Evolutionary conservation across 371 early-diverging fungal species (phyloP), one percentile per base, ranked within the genome.

Genomic region (Mucor lusitanicus): DNA sequence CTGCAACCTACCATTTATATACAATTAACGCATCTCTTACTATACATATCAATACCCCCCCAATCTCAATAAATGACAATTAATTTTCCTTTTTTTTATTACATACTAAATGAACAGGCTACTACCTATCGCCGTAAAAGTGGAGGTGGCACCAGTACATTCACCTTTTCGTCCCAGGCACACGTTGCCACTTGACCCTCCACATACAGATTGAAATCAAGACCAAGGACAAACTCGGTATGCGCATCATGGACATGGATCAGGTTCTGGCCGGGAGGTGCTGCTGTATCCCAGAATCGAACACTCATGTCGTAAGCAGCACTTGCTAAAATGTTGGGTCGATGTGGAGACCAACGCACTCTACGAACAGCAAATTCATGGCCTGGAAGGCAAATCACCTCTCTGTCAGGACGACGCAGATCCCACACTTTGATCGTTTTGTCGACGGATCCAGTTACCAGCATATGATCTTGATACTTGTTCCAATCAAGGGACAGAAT

Each of bases 241-340:
- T 98, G 97, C 30, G 83, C 83, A 70, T 94, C 94, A 60, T 90
- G 89, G 9, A 91, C 84, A 63, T 86, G 79, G 25, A 88, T 76
- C 68, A 87, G 63, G 42, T 88, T 85, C 32, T 83, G 78, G 1
- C 80, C 87, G 8, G 70, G 76, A 5, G 83, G 75, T 7, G 80
- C 85, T 6, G 85, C 79, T n/a, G 89, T 87, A 76, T 97, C 94
- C 97, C 97, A 97, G 54, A 97, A 79, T 27, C 95, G 85, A 68
- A 93, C 88, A 8, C 95, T 92, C 98, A 98, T 98, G 71, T 98
- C 97, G 75, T 98, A 98, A 5, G 89, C 88, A 2, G 91, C 92
- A 39, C 91, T 88, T 3, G 90, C 94, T 15, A 97, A 72, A 42
- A 95, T 73, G 64, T 88, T 80, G n/a, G 88, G 91, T 62, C 86